Evolutionary conservation across 352 stramenopile genomes (phyloP).

Genomic region (Globisporangium mamillatum): DNA sequence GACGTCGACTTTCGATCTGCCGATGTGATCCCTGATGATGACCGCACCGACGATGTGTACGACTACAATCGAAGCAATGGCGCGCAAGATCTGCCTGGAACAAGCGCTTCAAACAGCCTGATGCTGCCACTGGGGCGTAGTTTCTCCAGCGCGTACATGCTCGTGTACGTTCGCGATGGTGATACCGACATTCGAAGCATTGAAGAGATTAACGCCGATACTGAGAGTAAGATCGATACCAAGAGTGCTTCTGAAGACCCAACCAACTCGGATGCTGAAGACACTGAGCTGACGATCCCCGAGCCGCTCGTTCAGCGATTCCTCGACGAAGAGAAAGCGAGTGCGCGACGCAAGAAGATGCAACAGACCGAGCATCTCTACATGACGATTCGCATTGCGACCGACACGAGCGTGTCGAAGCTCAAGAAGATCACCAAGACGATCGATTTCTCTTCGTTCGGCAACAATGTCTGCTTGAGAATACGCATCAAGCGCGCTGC

Average conservation of each 20-base stretch:
- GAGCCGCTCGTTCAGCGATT: conserved; percentile 59
- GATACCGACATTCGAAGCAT: conserved; percentile 69
- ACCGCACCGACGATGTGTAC: conserved; percentile 34
- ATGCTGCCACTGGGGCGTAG: conserved; percentile 58
- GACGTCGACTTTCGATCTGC: conserved; percentile 39
- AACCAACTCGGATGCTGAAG: background rate
- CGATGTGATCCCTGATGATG: conserved; percentile 32
- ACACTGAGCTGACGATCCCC: conserved; percentile 44
- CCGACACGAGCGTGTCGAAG: conserved; percentile 59
- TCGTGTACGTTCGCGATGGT: conserved; percentile 82
- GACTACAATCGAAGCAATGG: conserved; percentile 37
- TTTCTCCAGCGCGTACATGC: conserved; percentile 88
- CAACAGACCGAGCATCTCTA: conserved; percentile 83
- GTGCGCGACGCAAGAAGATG: conserved; percentile 64
- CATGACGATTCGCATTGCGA: conserved; percentile 77
- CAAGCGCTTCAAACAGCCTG: conserved; percentile 29
- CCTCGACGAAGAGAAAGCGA: conserved; percentile 74
- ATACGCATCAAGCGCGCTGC: conserved; percentile 65
- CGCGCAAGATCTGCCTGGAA: conserved; percentile 7
- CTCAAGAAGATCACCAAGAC: conserved; percentile 77
- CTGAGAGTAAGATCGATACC: background rate
- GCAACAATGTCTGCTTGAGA: conserved; percentile 50
- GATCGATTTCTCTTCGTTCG: conserved; percentile 75
- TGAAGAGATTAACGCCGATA: conserved; percentile 19
- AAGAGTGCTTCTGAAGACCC: background rate